Evolutionary conservation across 2,329 filamentous ascomycete species (phyloP).

Genomic region (Claviceps paspali): DNA sequence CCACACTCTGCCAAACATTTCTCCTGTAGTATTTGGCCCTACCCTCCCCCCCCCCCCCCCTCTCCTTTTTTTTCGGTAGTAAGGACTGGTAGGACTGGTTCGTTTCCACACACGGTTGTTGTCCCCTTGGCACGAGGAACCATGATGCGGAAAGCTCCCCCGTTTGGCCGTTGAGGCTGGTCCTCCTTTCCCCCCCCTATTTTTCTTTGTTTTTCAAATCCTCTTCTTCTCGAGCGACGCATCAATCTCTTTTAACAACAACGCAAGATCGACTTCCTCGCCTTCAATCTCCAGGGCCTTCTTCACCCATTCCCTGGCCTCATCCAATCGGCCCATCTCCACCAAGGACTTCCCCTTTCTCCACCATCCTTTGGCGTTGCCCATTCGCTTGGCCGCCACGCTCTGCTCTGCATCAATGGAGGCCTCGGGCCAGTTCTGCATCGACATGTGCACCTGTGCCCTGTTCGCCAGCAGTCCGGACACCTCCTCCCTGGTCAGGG

Average conservation of each 20-base stretch:
- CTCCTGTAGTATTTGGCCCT: too few relatives aligned
- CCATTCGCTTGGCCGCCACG: slow-evolving; percentile 71
- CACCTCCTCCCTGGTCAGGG: slow-evolving; percentile 73
- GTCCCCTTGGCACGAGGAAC: neutral
- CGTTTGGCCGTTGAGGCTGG: too few relatives aligned
- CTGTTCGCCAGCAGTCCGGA: slow-evolving; percentile 69
- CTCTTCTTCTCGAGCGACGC: slow-evolving; percentile 26
- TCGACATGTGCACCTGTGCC: slow-evolving; percentile 77
- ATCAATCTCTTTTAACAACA: slow-evolving; percentile 49
- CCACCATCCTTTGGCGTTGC: slow-evolving; percentile 94
- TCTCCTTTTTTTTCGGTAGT: too few relatives aligned
- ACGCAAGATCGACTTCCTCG: slow-evolving; percentile 46
- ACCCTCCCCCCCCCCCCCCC: too few relatives aligned
- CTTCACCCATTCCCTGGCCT: slow-evolving; percentile 66
- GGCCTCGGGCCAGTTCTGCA: slow-evolving; percentile 70
- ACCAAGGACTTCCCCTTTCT: slow-evolving; percentile 66
- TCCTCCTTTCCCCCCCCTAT: too few relatives aligned
- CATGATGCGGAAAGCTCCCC: neutral
- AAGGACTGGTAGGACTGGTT: too few relatives aligned
- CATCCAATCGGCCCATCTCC: slow-evolving; percentile 79
- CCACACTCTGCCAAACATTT: too few relatives aligned
- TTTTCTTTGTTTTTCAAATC: slow-evolving; percentile 1
- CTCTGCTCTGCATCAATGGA: slow-evolving; percentile 78
- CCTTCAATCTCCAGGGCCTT: slow-evolving; percentile 73
- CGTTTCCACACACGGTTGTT: neutral